Evolutionary conservation across 1,284 basidiomycete species (phyloP), one percentile per base, ranked within the genome.

Genomic region (Rhodotorula sp.): DNA sequence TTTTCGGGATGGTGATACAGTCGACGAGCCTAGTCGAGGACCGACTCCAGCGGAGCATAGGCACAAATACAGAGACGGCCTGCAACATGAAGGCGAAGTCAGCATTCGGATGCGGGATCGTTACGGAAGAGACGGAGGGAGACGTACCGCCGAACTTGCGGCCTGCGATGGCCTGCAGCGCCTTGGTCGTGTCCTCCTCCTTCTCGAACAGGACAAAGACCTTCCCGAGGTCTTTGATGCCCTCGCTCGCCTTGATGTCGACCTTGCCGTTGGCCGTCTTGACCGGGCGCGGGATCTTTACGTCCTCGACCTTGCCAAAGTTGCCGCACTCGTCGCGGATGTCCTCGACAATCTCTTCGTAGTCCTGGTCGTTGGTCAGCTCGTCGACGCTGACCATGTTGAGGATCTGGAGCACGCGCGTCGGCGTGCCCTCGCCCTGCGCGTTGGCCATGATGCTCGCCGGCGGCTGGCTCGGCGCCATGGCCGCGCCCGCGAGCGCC

Each of bases 301-400:
- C 85, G 79, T 95, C 92, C 74, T 91, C 89, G 48, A 97, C 89
- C 16, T 81, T 79, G 23, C 95, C 95, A 80, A 90, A 94, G 79
- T 88, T 90, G 23, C 85, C 84, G 78, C 92, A 94, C 83, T 99
- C 96, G 74, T 96, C 92, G 77, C 91, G 91, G 80, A 99, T 89
- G 81, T 99, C 96, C 80, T 97, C 93, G 74, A 92, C 88, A 68
- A 99, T 89, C 77, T 99, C 96, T 25, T 87, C 87, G 80, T 97
- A 99, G 80, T 99, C 96, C 73, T 89, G 85, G 81, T 98, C 96
- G 80, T 95, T 90, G 42, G 87, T 83, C 66, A 99, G 87, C 80
- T 99, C 96, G 68, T 99, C 96, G 4, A 92, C 83, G 0, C 92
- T 92, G 74, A 99, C 94, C 97, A 99, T 99, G 86, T 99, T 99